A percentile compares a stretch with the other conserved stretches of the same genome.
These are phyloP conservation scores for Narthecium ossifragum DNA, from an alignment of 106 monocot genomes.

Conservation along the genomic window DNA sequence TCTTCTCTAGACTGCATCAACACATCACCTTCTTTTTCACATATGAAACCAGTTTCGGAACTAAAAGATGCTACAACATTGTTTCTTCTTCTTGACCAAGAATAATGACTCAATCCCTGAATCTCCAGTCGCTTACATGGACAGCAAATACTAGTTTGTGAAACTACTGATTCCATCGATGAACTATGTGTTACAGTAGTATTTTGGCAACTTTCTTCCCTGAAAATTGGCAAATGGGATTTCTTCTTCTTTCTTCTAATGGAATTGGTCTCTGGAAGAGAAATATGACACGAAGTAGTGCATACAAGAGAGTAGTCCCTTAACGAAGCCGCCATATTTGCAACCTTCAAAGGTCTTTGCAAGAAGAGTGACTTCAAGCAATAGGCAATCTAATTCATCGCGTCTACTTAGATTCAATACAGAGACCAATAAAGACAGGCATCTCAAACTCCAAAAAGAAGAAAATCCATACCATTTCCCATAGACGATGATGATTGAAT, in stretches of 20 bases:
- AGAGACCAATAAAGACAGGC: too few species aligned
- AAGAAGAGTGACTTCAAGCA: too few species aligned
- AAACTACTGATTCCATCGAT: neutral
- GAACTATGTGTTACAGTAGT: neutral
- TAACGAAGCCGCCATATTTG: too few species aligned
- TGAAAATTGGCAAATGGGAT: neutral
- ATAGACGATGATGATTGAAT: too few species aligned
- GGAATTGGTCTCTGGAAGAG: neutral
- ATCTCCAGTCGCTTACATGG: neutral
- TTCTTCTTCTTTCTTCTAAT: neutral
- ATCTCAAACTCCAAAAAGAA: too few species aligned
- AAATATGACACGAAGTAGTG: too few species aligned
- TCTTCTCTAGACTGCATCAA: slow-evolving; percentile 1
- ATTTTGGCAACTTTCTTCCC: too few species aligned
- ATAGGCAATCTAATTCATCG: too few species aligned
- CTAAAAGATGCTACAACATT: slow-evolving; percentile 4
- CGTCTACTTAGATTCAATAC: too few species aligned
- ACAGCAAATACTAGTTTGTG: neutral
- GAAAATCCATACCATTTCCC: too few species aligned
- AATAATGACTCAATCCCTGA: neutral
- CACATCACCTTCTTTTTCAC: slow-evolving; percentile 5
- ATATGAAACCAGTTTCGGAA: slow-evolving; percentile 10
- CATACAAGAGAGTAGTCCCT: too few species aligned
- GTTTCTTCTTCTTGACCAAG: neutral
- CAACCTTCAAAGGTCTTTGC: too few species aligned